Base-by-base conservation (phyloP, 1,139 yeast species). In the Tardiomyces depauwii region DNA sequence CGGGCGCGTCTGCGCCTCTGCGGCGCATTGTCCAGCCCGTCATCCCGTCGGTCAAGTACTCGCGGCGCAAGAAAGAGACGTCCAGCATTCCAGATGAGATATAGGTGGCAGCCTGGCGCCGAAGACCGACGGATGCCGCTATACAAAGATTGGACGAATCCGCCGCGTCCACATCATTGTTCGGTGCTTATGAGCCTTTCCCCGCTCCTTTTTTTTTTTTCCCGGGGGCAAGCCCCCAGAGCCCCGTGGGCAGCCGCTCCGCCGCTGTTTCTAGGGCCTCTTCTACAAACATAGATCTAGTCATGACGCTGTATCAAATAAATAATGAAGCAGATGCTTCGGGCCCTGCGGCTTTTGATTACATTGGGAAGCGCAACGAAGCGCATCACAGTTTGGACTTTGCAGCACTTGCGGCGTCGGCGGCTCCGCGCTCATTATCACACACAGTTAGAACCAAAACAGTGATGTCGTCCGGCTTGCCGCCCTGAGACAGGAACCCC, bases 381-480 rank as follows among this genome's bases (percentile, higher is more conserved):
- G 16, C n/a, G n/a, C n/a, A 23, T 23, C 13, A 27, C 13, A 27
- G n/a, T 25, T 30, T n/a, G 40, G 42, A 27, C 18, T 23, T 41
- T 7, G 43, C 43, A 2, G 39, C 44, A 2, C 33, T 33, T 12
- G 21, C 23, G 18, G 41, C 45, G 14, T 30, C 39, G 18, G 42
- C 42, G 10, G 36, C 38, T 4, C 32, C 45, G 18, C 27, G 40
- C 12, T 16, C 21, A 41, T 44, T 3, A 5, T 30, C 36, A 10
- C 36, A 30, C 16, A 67, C 72, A 23, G 63, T 53, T 47, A 88
- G 77, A 57, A 85, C 72, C 1, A 89, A 81, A 14, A 84, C 78
- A 0, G 97, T 87, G 36, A 89, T 82, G 63, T 91, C 98, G 66
- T 91, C 98, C 46, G 88, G 94, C 65, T 91, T 91, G 25, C 97